Conservation (phyloP, 495 filamentous ascomycete species). For the Penicillium atrosanguineum region DNA sequence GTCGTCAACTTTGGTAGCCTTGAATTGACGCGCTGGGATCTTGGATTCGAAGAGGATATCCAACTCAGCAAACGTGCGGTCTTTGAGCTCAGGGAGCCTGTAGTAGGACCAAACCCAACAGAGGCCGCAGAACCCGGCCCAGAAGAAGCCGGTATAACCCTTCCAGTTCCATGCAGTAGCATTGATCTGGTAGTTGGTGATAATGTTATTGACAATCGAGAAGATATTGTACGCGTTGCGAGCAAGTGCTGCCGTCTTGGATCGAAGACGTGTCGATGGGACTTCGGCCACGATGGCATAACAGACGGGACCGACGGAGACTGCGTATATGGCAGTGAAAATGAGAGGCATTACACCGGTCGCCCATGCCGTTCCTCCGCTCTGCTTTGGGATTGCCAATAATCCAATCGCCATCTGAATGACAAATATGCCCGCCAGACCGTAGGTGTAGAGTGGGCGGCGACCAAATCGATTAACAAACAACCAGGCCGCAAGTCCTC, state of each 20-base stretch:
- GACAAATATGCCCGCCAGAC: slow-evolving; percentile 44
- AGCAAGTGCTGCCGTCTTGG: slow-evolving; percentile 61
- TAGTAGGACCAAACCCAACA: slow-evolving; percentile 47
- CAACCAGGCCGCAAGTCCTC: no score
- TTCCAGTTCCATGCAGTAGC: slow-evolving; percentile 60
- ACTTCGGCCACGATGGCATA: slow-evolving; percentile 63
- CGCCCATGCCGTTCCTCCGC: slow-evolving; percentile 41
- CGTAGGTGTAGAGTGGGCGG: slow-evolving; percentile 51
- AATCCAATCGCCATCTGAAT: slow-evolving; percentile 57
- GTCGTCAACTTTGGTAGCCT: slow-evolving; percentile 7
- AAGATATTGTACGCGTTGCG: slow-evolving; percentile 58
- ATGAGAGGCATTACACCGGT: slow-evolving; percentile 53
- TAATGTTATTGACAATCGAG: slow-evolving; percentile 60
- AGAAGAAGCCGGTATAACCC: slow-evolving; percentile 69
- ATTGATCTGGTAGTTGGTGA: slow-evolving; percentile 67
- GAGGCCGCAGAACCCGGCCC: slow-evolving; percentile 50
- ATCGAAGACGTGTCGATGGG: slow-evolving; percentile 55
- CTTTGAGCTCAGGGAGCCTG: slow-evolving; percentile 59
- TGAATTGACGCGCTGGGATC: slow-evolving; percentile 30
- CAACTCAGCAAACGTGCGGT: slow-evolving; percentile 59
- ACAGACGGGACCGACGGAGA: slow-evolving; percentile 58
- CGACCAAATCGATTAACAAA: slow-evolving; percentile 47
- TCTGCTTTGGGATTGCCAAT: slow-evolving; percentile 35
- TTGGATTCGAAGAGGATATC: slow-evolving; percentile 38
- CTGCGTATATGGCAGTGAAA: slow-evolving; percentile 57